Conservation (phyloP, 208 protist species). For the Wallacemonas sp. region DNA sequence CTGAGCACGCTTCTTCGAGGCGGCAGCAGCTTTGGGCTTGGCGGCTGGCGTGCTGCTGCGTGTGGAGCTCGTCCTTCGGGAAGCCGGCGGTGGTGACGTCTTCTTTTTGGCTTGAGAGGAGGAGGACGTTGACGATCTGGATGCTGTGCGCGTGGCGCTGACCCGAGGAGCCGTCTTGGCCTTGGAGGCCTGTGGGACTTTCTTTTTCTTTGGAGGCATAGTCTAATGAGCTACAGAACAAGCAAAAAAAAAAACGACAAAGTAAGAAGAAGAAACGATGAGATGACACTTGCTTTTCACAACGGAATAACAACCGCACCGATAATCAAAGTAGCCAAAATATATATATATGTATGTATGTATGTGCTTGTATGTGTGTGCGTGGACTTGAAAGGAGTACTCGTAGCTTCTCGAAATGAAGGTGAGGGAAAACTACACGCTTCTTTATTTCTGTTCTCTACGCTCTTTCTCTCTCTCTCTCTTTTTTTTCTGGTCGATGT, state of each 20-base stretch:
- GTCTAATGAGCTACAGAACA: neutral
- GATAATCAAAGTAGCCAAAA: too few species aligned
- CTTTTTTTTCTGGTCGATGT: too few species aligned
- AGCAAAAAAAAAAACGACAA: neutral
- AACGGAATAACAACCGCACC: too few species aligned
- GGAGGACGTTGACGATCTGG: neutral
- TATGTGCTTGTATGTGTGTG: constrained; percentile 11
- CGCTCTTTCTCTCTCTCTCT: neutral
- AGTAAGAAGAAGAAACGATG: too few species aligned
- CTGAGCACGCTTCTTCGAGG: too few species aligned
- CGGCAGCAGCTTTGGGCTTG: too few species aligned
- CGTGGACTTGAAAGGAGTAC: neutral
- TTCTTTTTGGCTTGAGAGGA: neutral
- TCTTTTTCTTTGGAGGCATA: constrained; percentile 22
- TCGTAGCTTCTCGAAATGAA: neutral
- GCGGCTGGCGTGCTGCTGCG: neutral
- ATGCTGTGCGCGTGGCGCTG: neutral
- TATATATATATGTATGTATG: neutral
- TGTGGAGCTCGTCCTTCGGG: neutral
- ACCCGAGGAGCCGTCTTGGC: neutral
- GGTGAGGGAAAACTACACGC: neutral
- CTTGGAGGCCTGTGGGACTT: neutral
- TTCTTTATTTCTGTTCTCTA: neutral
- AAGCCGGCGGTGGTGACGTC: neutral
- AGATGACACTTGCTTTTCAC: too few species aligned